Percentiles rank a stretch among this genome's conserved stretches.
Conservation (phyloP, 306 rosid genomes). For the Ziziphus jujuba region DNA sequence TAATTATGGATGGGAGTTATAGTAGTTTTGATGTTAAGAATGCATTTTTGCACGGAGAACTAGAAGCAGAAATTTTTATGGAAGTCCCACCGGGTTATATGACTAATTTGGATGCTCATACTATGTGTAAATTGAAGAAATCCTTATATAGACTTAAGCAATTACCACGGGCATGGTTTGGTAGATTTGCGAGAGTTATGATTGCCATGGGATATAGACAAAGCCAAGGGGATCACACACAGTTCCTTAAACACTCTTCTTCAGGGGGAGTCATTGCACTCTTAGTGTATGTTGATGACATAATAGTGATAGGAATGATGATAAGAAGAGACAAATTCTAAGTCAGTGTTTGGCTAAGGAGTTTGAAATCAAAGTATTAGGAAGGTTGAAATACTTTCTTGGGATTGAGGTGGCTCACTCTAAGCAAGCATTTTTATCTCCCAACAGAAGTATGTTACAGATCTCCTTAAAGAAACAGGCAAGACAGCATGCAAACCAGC, state of each 20-base stretch:
- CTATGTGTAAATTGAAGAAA: background rate
- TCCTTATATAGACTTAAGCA: background rate
- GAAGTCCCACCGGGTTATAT: background rate
- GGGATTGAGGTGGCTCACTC: background rate
- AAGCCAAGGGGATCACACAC: background rate
- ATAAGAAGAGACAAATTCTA: background rate
- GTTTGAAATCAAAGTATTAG: conserved; percentile 6
- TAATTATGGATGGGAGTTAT: background rate
- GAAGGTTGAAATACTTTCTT: conserved; percentile 1
- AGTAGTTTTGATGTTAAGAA: conserved; percentile 6
- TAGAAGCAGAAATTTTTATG: background rate
- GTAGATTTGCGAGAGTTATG: background rate
- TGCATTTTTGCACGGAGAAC: background rate
- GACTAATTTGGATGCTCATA: too few relatives aligned
- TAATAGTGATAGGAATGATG: conserved; percentile 6
- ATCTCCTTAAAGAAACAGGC: background rate
- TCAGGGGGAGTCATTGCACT: background rate
- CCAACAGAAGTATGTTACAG: background rate
- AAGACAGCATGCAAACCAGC: background rate
- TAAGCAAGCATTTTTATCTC: background rate
- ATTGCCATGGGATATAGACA: background rate
- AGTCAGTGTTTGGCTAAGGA: background rate
- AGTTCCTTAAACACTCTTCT: background rate
- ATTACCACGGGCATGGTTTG: conserved; percentile 7
- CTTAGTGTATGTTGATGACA: background rate